Conservation (phyloP, 805 yeast genomes). For the Candida railenensis region DNA sequence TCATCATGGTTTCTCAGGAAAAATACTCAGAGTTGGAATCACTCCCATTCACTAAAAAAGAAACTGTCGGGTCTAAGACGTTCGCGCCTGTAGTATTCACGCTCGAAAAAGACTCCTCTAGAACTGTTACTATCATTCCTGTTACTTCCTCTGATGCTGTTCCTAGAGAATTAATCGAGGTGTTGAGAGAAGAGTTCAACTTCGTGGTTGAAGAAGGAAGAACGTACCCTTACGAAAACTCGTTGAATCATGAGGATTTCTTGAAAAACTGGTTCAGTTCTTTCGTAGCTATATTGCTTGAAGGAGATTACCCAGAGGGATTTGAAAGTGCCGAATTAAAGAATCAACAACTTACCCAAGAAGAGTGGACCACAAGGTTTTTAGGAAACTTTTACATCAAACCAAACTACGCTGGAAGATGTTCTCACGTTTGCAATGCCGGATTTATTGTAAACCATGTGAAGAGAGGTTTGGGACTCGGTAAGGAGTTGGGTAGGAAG, state of each 20-base stretch:
- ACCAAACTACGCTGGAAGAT: constrained; percentile 84
- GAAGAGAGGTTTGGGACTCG: constrained; percentile 67
- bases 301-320: constrained; percentile 23
- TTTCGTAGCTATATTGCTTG: constrained; percentile 63
- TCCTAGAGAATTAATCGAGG: constrained; percentile 50
- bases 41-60: constrained; percentile 36
- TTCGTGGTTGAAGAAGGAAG: constrained; percentile 66
- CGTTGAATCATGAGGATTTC: constrained; percentile 48
- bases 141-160: constrained; percentile 47
- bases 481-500: constrained; percentile 63
- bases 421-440: constrained; percentile 85
- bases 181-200: constrained; percentile 55
- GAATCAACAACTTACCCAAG: constrained; percentile 23
- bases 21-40: constrained; percentile 12
- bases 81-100: constrained; percentile 38
- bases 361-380: constrained; percentile 44
- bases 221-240: constrained; percentile 65
- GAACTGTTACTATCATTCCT: constrained; percentile 60
- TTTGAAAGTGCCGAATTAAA: constrained; percentile 22
- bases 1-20: constrained; percentile 5
- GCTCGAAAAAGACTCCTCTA: constrained; percentile 41
- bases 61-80: constrained; percentile 18
- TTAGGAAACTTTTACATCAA: constrained; percentile 79
- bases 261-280: constrained; percentile 63
- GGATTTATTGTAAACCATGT: constrained; percentile 71